Percentiles rank a stretch among this genome's conserved stretches.
phyloP scores from a whole-genome alignment of 164 flowering plant genomes.

The Akebia trifoliata region DNA sequence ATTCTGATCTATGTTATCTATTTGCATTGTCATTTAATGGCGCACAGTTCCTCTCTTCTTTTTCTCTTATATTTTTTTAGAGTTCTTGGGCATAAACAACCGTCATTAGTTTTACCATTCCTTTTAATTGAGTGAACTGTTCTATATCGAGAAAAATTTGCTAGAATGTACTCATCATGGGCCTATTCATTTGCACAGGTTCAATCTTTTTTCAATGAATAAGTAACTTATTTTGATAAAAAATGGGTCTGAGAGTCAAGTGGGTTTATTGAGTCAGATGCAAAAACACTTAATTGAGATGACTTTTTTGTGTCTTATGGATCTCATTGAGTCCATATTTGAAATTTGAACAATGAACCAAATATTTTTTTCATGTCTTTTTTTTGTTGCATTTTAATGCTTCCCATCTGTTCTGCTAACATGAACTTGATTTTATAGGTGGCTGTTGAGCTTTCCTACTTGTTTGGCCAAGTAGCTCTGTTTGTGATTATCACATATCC shows the following conservation, averaged over 20 bases:
- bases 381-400: no score
- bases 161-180: no score
- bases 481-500: no score
- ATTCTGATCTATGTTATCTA: no score
- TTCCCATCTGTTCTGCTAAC: background rate
- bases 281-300: background rate
- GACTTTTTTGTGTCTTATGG: background rate
- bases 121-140: background rate
- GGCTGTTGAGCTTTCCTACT: constrained; percentile 38
- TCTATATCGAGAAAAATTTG: no score
- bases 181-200: constrained; percentile 2
- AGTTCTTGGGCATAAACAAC: background rate
- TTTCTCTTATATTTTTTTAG: no score
- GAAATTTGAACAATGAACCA: background rate
- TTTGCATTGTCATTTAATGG: no score
- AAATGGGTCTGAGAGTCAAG: background rate
- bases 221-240: no score
- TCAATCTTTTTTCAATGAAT: background rate
- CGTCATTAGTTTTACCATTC: background rate
- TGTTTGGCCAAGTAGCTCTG: constrained; percentile 25
- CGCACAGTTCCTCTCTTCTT: no score
- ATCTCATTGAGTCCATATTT: background rate
- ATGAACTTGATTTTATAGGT: background rate
- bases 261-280: background rate
- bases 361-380: background rate